Percentiles rank a stretch among this genome's conserved stretches.
phyloP scores from a whole-genome alignment of 495 filamentous ascomycete genomes.

The Trichocladium antarcticum region DNA sequence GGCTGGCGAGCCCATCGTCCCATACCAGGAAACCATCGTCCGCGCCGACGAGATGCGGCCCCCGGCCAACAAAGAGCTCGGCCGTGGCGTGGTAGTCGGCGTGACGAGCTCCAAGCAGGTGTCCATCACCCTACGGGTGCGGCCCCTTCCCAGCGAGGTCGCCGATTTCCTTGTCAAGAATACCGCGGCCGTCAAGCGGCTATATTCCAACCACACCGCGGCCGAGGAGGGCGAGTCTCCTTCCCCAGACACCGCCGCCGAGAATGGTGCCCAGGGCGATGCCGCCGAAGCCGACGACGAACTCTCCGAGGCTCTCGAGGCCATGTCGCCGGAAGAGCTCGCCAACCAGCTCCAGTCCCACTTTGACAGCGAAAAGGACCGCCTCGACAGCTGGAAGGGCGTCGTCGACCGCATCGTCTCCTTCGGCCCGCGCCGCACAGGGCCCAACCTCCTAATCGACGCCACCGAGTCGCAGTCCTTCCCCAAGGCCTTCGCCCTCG shows the following conservation, averaged over 20 bases:
- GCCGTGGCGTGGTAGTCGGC: conserved; percentile 67
- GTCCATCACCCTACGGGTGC: conserved; percentile 62
- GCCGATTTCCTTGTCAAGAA: conserved; percentile 81
- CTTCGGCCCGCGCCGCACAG: conserved; percentile 76
- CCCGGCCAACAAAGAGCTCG: conserved; percentile 72
- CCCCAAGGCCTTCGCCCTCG: conserved; percentile 51
- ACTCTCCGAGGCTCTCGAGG: conserved; percentile 37
- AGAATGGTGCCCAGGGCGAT: conserved; percentile 30
- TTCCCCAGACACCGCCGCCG: conserved; percentile 13
- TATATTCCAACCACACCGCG: conserved; percentile 57
- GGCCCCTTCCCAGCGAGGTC: conserved; percentile 65
- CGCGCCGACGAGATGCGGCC: conserved; percentile 81
- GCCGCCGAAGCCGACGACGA: conserved; percentile 38
- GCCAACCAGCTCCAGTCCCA: conserved; percentile 54
- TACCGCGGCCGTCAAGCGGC: conserved; percentile 59
- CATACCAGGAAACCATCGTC: conserved; percentile 88
- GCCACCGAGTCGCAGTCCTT: conserved; percentile 60
- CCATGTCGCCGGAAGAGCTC: conserved; percentile 63
- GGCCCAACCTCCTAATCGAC: conserved; percentile 87
- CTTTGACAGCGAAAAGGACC: conserved; percentile 54
- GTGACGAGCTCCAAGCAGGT: conserved; percentile 77
- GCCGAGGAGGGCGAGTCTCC: conserved; percentile 23
- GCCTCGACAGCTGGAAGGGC: conserved; percentile 59
- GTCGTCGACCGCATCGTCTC: conserved; percentile 72
- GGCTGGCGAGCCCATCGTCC: conserved; percentile 84